These are phyloP conservation scores for Aspergillus glaucus DNA, from an alignment of 2,329 filamentous ascomycete genomes.

Conservation along the genomic window DNA sequence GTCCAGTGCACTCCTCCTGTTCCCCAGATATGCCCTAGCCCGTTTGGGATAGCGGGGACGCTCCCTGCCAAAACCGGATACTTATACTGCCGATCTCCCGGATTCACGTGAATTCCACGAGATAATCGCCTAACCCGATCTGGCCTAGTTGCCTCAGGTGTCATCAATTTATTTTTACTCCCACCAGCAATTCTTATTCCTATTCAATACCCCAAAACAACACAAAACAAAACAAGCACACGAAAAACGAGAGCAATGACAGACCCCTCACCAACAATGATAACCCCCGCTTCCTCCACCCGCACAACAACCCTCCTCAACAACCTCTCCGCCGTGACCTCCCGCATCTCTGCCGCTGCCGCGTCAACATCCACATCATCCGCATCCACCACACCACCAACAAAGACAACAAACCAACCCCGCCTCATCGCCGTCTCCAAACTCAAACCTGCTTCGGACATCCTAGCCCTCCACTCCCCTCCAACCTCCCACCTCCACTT, in stretches of 20 bases:
- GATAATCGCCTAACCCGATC: neutral
- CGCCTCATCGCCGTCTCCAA: slow-evolving; percentile 94
- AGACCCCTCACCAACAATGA: slow-evolving; percentile 25
- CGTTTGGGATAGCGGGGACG: neutral
- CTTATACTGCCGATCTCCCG: slow-evolving; percentile 6
- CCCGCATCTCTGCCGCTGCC: slow-evolving; percentile 50
- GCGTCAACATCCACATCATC: neutral
- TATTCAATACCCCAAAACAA: neutral
- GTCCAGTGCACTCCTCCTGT: neutral
- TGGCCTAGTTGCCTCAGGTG: neutral
- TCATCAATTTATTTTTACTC: neutral
- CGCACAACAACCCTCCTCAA: slow-evolving; percentile 58
- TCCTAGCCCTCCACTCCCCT: slow-evolving; percentile 69
- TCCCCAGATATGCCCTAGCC: neutral
- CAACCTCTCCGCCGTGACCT: slow-evolving; percentile 56
- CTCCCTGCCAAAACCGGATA: slow-evolving; percentile 2
- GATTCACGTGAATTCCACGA: slow-evolving; percentile 7
- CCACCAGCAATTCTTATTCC: neutral
- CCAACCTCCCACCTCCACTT: slow-evolving; percentile 66
- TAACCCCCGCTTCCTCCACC: slow-evolving; percentile 49
- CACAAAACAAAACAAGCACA: neutral
- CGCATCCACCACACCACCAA: slow-evolving; percentile 10
- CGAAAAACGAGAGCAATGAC: slow-evolving; percentile 3
- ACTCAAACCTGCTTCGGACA: slow-evolving; percentile 86
- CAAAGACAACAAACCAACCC: slow-evolving; percentile 4